phyloP scores from a whole-genome alignment of 345 rosid species.

The Populus tremula region DNA sequence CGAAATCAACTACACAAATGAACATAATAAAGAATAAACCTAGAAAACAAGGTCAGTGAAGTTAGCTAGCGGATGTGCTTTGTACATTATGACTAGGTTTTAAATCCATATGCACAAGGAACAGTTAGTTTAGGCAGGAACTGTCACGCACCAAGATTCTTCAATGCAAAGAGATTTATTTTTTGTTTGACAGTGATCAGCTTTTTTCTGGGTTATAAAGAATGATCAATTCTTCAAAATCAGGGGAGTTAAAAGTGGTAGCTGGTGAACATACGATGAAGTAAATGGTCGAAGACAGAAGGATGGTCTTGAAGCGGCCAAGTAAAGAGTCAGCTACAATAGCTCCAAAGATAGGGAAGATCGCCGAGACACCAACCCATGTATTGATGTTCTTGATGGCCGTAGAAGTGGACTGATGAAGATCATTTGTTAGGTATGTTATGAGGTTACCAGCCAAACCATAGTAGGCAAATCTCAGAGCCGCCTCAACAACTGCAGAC shows the following conservation, averaged over 20 bases:
- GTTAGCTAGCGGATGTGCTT: not conserved
- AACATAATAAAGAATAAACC: not conserved
- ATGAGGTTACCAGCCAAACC: slow-evolving; percentile 79
- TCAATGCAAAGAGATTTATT: not conserved
- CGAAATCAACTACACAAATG: not conserved
- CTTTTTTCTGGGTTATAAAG: too few relatives aligned
- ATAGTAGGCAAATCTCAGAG: slow-evolving; percentile 76
- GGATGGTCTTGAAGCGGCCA: slow-evolving; percentile 85
- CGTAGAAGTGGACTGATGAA: slow-evolving; percentile 46
- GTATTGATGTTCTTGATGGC: slow-evolving; percentile 71
- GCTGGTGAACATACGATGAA: slow-evolving; percentile 34
- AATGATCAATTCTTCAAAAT: too few relatives aligned
- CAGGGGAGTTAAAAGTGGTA: not conserved
- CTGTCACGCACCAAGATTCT: not conserved
- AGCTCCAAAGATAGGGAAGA: slow-evolving; percentile 78
- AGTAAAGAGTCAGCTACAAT: slow-evolving; percentile 73
- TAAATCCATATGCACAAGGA: not conserved
- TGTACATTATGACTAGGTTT: not conserved
- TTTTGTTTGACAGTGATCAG: too few relatives aligned
- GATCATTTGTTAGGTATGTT: slow-evolving; percentile 61
- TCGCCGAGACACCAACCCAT: slow-evolving; percentile 74
- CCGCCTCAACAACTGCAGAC: slow-evolving; percentile 67
- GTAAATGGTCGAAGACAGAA: slow-evolving; percentile 56
- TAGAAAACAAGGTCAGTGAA: not conserved
- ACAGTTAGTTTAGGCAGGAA: not conserved